These are phyloP conservation scores for Cicer judaicum DNA, from an alignment of 306 rosid species.

Conservation along the genomic window DNA sequence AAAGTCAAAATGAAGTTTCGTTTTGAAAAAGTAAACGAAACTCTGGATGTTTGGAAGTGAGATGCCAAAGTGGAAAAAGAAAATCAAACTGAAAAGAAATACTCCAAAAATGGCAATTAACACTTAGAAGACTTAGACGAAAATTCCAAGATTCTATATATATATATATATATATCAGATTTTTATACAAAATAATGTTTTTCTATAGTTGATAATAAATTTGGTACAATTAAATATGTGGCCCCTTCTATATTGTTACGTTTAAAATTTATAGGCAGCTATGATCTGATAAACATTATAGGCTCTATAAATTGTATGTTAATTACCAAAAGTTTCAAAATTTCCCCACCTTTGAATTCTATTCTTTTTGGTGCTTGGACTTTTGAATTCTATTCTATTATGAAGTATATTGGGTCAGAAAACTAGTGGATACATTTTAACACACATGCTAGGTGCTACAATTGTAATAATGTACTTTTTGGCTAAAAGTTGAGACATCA, in stretches of 20 bases:
- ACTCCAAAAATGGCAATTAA: not conserved
- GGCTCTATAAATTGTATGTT: not conserved
- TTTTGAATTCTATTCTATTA: not conserved
- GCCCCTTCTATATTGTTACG: conserved; percentile 24
- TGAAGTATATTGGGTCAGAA: conserved; percentile 34
- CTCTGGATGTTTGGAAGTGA: not conserved
- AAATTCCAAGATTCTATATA: conserved; percentile 34
- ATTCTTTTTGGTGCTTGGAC: too few species aligned
- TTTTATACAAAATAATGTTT: conserved; percentile 21
- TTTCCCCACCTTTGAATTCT: not conserved
- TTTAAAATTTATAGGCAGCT: conserved; percentile 33
- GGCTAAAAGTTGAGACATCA: conserved; percentile 54
- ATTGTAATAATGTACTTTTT: conserved; percentile 44
- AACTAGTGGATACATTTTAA: conserved; percentile 24
- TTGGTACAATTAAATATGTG: conserved; percentile 32
- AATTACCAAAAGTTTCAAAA: conserved; percentile 12
- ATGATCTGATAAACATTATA: not conserved
- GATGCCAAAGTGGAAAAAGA: not conserved
- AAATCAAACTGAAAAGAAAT: conserved; percentile 12
- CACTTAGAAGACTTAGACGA: not conserved
- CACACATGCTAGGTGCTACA: conserved; percentile 26
- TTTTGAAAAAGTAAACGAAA: not conserved
- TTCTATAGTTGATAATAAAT: conserved; percentile 29
- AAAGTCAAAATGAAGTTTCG: not conserved
- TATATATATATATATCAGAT: not conserved